These are phyloP conservation scores for Leucogyrophana mollusca DNA, from an alignment of 768 basidiomycete species.

Conservation along the genomic window DNA sequence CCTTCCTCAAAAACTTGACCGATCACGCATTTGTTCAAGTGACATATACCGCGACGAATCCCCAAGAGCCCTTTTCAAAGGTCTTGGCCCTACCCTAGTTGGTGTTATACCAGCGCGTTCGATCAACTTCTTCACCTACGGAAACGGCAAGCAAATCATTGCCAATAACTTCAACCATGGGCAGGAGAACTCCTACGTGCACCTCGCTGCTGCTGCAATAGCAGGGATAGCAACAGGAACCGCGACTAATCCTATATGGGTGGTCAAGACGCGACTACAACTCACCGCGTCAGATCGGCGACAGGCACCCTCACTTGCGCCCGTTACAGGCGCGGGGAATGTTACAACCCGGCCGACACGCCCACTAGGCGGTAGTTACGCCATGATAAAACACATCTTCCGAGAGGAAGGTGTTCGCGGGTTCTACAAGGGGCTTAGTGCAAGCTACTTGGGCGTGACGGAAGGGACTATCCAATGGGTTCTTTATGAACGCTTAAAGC, in stretches of 20 bases:
- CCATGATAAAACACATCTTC: conserved; percentile 70
- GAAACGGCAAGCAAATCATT: conserved; percentile 91
- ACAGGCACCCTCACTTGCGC: conserved; percentile 8
- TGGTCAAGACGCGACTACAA: conserved; percentile 95
- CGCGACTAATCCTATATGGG: conserved; percentile 98
- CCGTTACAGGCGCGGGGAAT: neutral
- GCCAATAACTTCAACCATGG: conserved; percentile 77
- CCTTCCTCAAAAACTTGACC: too few species aligned
- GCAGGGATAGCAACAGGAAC: conserved; percentile 88
- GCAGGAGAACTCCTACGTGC: conserved; percentile 80
- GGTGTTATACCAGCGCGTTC: conserved; percentile 95
- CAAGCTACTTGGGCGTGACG: conserved; percentile 93
- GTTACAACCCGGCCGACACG: conserved; percentile 15
- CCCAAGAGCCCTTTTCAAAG: conserved; percentile 87
- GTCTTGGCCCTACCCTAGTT: conserved; percentile 90
- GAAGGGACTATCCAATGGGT: conserved; percentile 98
- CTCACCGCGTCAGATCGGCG: conserved; percentile 44
- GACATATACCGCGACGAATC: conserved; percentile 91
- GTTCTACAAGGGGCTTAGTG: conserved; percentile 93
- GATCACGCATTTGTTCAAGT: too few species aligned
- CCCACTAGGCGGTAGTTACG: conserved; percentile 52
- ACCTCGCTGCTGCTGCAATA: conserved; percentile 79
- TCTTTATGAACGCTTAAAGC: conserved; percentile 90
- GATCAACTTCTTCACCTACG: conserved; percentile 98
- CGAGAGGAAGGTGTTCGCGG: conserved; percentile 81